Percentiles rank a stretch among this genome's conserved stretches.
phyloP scores from a whole-genome alignment of 192 early-diverging fungal species.

The Coemansia sp. region DNA sequence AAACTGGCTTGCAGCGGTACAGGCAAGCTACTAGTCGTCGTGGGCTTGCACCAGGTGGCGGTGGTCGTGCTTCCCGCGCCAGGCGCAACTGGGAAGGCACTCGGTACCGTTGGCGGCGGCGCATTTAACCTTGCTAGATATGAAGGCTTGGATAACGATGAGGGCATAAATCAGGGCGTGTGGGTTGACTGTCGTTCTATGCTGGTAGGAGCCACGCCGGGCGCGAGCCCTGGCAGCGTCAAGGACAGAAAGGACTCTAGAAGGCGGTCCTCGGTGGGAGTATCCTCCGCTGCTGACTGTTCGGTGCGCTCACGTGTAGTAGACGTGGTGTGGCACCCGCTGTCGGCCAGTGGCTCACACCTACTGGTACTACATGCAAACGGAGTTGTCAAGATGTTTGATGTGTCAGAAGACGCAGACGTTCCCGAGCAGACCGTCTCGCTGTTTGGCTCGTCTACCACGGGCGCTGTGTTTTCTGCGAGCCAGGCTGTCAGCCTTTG shows the following conservation, averaged over 20 bases:
- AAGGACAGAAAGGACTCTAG: not conserved
- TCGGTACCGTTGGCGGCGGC: conserved; percentile 20
- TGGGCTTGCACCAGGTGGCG: conserved; percentile 61
- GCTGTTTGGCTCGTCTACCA: conserved; percentile 21
- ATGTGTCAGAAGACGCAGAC: conserved; percentile 62
- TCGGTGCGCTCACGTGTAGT: conserved; percentile 54
- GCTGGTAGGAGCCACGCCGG: conserved; percentile 22
- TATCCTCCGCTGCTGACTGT: conserved; percentile 30
- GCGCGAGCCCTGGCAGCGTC: not conserved
- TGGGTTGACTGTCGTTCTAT: conserved; percentile 47
- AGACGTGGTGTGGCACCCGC: conserved; percentile 79
- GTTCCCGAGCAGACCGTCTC: conserved; percentile 65
- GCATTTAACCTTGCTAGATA: conserved; percentile 39
- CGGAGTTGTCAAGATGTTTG: conserved; percentile 69
- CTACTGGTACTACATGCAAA: conserved; percentile 69
- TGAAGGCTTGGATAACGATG: conserved; percentile 13
- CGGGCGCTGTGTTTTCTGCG: conserved; percentile 28
- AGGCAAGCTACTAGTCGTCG: conserved; percentile 64
- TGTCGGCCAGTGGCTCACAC: conserved; percentile 69
- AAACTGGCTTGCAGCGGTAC: conserved; percentile 57
- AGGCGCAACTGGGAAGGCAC: conserved; percentile 26
- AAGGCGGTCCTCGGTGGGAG: conserved; percentile 19
- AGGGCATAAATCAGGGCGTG: conserved; percentile 3
- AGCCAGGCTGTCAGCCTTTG: conserved; percentile 55
- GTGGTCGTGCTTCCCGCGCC: conserved; percentile 61